Evolutionary conservation across 768 basidiomycete genomes (phyloP), one percentile per base, ranked within the genome.

Genomic region (Kwoniella shandongensis): DNA sequence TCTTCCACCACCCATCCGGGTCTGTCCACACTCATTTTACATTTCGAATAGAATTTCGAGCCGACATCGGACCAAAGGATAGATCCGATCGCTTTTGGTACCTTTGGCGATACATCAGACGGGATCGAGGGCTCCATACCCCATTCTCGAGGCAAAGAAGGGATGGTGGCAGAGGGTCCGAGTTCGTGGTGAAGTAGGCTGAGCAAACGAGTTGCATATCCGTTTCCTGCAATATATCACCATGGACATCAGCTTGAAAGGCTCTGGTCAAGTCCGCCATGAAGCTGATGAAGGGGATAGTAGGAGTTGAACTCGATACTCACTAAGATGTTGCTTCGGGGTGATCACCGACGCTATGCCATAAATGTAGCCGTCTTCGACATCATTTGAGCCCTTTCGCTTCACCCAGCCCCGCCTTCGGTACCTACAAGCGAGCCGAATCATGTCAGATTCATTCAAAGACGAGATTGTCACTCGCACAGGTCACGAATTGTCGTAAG

Each of bases 41-140:
- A 64, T 26, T 44, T 47, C 11, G 51, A 44, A 27, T 72, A 72
- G 48, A 69, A 69, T 4, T 36, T 53, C 3, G 54, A 51, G 0
- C 70, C 70, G 18, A 72, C 64, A 27, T 69, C 70, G 4, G 54
- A 58, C 59, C 59, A 67, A 3, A 72, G 61, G 29, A 72, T 55
- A 3, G 67, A 68, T 5, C 46, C 60, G 22, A 58, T 54, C 0
- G 56, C 67, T 25, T 29, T 35, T 0, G 65, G 67, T 8, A 69
- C 3, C 0, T 18, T 20, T 20, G 26, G 12, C 1, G 55, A 23
- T 25, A 20, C 1, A 2, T 20, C 6, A 39, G 50, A 11, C 36
- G 27, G 48, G 25, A n/a, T n/a, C n/a, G n/a, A n/a, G n/a, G n/a
- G n/a, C n/a, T n/a, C n/a, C n/a, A n/a, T 4, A 17, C 23, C 63